phyloP scores from a whole-genome alignment of 495 filamentous ascomycete species.

The Opeltia flavorubescens region DNA sequence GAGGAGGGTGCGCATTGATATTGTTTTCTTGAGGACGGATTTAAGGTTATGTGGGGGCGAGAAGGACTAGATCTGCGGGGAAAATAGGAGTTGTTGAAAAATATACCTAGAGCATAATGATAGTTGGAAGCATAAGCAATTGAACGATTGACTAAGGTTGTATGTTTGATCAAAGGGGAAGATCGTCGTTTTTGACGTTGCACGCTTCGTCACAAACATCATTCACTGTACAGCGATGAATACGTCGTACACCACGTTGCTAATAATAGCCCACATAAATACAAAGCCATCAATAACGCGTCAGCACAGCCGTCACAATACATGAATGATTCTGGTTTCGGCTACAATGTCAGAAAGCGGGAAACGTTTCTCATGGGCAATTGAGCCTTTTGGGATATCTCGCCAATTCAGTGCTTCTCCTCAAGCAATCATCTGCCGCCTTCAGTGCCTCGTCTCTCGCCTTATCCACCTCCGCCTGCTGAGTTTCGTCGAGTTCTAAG shows the following conservation, averaged over 20 bases:
- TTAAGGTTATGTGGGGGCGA: conserved; percentile 1
- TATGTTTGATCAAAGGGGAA: too few species aligned
- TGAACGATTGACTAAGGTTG: neutral
- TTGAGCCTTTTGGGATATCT: neutral
- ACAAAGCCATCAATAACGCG: neutral
- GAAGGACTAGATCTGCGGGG: neutral
- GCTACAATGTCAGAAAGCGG: too few species aligned
- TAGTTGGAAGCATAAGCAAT: neutral
- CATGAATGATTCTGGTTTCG: neutral
- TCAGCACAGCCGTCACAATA: neutral
- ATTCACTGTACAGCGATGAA: too few species aligned
- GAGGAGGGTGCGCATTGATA: conserved; percentile 1
- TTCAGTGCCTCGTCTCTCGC: neutral
- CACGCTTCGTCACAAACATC: too few species aligned
- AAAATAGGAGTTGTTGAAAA: neutral
- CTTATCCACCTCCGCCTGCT: neutral
- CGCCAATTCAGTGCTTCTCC: neutral
- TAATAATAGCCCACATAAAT: neutral
- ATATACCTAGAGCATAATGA: neutral
- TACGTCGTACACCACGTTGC: too few species aligned
- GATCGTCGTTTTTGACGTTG: too few species aligned
- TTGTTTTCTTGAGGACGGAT: conserved; percentile 8
- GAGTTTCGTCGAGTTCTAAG: neutral
- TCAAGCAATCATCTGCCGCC: neutral
- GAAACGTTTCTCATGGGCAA: too few species aligned